Evolutionary conservation across 176 grass and related monocot genomes (phyloP), one percentile per base, ranked within the genome.

Genomic region (Canna indica): DNA sequence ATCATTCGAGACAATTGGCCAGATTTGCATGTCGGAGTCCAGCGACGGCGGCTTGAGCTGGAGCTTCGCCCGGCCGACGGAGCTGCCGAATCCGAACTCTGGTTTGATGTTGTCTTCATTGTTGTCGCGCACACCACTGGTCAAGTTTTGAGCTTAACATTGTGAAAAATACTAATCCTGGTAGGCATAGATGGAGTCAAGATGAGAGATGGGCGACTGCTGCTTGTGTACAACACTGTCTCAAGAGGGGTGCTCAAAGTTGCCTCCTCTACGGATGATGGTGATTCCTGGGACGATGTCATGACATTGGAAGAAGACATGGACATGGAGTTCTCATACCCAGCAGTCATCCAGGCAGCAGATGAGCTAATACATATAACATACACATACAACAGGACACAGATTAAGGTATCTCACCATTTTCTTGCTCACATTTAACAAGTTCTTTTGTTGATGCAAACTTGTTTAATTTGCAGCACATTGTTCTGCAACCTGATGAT

Each of bases 31-130:
- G 71, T 81, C 94, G 0, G 86, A 97, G 38, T 97, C 94, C 15
- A 69, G 81, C 46, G 86, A 86, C 38, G 94, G 94, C 2, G 75
- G 75, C 39, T 54, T 82, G 16, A 92, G 77, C 64, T 97, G 94
- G 94, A 87, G 84, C 67, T 79, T 80, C 57, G 88, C 69, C 2
- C 68, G 8, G 4, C 70, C 76, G n/a, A 97, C 88, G 25, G 59
- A 87, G 44, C 86, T 97, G 81, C 88, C 86, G 22, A 97, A 92
- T 68, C 93, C 93, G 38, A 97, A 97, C 69, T 89, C 94, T 67
- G 94, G 50, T 75, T 3, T 58, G 11, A 6, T 59, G 5, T 24
- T 63, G 0, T 11, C 16, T 31, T 24, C 54, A 18, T 20, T n/a
- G n/a, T n/a, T n/a, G n/a, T n/a, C n/a, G n/a, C n/a, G 20, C 35